Evolutionary conservation across 768 basidiomycete genomes (phyloP).

Genomic region (Mycena sanguinolenta): DNA sequence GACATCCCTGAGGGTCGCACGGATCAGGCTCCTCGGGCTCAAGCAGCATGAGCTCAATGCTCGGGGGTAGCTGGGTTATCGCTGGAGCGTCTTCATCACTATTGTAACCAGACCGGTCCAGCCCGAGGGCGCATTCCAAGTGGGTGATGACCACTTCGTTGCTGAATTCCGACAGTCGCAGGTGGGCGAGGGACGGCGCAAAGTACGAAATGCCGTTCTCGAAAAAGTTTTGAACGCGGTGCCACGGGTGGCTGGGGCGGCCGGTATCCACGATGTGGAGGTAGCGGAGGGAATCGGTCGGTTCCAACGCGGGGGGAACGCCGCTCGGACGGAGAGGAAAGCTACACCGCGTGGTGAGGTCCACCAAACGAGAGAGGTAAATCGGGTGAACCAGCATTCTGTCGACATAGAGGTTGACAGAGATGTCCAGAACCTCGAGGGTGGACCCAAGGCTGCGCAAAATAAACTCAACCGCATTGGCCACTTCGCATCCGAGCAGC

Average conservation of each 20-base stretch:
- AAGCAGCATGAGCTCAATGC: constrained; percentile 10
- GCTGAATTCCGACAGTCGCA: constrained; percentile 33
- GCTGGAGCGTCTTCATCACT: no score
- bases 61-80: constrained; percentile 3
- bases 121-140: constrained; percentile 10
- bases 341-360: constrained; percentile 45
- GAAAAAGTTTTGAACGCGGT: constrained; percentile 37
- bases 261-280: constrained; percentile 40
- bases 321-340: constrained; percentile 32
- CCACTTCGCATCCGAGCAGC: not conserved
- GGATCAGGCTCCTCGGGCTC: constrained; percentile 5
- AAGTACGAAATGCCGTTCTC: constrained; percentile 40
- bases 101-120: not conserved
- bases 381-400: constrained; percentile 36
- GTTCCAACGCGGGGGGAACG: constrained; percentile 39
- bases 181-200: constrained; percentile 37
- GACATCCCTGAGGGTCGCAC: not conserved
- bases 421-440: constrained; percentile 41
- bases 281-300: constrained; percentile 39
- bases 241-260: constrained; percentile 39
- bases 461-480: constrained; percentile 25
- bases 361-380: constrained; percentile 43
- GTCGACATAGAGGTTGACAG: constrained; percentile 39
- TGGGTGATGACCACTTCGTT: constrained; percentile 1
- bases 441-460: constrained; percentile 40